phyloP scores from a whole-genome alignment of 352 stramenopile species.

The Pythium volutum region DNA sequence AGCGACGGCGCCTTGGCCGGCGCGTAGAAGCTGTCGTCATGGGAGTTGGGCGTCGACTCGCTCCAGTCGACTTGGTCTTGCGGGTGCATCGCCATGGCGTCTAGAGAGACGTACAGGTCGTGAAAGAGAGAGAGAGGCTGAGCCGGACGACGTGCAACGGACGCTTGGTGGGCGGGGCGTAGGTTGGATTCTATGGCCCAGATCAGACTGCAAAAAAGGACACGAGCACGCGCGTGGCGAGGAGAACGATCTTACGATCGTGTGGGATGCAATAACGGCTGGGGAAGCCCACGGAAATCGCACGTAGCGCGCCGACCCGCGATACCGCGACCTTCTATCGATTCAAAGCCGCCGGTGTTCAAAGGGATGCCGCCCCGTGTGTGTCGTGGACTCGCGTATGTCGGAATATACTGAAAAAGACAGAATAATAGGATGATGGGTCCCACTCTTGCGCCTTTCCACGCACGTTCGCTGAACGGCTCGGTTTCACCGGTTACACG shows the following conservation, averaged over 20 bases:
- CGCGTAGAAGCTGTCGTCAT: slow-evolving; percentile 53
- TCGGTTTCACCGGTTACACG: neutral
- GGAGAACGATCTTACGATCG: neutral
- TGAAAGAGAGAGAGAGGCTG: neutral
- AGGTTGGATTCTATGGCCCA: neutral
- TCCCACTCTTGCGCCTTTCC: slow-evolving; percentile 7
- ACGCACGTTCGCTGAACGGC: slow-evolving; percentile 20
- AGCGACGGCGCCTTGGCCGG: slow-evolving; percentile 68
- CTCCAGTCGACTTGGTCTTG: slow-evolving; percentile 48
- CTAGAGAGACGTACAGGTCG: neutral
- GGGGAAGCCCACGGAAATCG: neutral
- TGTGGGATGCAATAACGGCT: neutral
- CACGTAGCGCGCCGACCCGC: neutral
- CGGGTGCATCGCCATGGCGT: slow-evolving; percentile 2
- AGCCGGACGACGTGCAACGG: neutral
- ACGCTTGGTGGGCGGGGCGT: neutral
- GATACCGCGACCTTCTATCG: slow-evolving; percentile 12
- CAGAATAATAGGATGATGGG: slow-evolving; percentile 20
- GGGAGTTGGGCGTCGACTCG: slow-evolving; percentile 64
- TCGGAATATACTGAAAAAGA: slow-evolving; percentile 18
- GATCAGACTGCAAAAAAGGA: neutral
- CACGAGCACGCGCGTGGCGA: neutral
- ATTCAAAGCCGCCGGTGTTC: neutral
- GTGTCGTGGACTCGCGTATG: slow-evolving; percentile 11
- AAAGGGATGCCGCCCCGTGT: neutral